These are phyloP conservation scores for Apiospora saccharicola DNA, from an alignment of 2,329 filamentous ascomycete genomes.

Conservation along the genomic window DNA sequence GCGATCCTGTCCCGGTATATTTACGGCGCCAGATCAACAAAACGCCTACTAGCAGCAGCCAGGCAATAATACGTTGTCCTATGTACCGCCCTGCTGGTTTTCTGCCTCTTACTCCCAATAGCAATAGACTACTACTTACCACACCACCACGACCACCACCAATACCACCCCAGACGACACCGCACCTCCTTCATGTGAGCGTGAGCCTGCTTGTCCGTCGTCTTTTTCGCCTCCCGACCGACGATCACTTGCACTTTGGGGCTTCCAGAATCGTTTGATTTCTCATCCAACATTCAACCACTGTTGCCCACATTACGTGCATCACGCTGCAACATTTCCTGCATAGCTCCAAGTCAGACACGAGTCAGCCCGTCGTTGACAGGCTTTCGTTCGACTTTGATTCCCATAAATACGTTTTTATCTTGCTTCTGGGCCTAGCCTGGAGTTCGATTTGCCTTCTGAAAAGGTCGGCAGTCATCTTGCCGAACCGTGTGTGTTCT, in stretches of 20 bases:
- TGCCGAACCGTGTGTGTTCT: background rate
- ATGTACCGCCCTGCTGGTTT: constrained; percentile 6
- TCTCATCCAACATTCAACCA: constrained; percentile 21
- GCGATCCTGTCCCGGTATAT: background rate
- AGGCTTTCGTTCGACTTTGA: constrained; percentile 6
- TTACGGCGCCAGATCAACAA: constrained; percentile 14
- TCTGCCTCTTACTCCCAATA: background rate
- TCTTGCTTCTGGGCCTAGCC: background rate
- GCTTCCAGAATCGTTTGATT: constrained; percentile 21
- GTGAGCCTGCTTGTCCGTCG: background rate
- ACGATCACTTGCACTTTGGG: constrained; percentile 24
- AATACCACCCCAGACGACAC: constrained; percentile 9
- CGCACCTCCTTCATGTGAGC: constrained; percentile 13
- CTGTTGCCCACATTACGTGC: background rate
- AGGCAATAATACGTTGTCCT: constrained; percentile 13
- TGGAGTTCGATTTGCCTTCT: constrained; percentile 1
- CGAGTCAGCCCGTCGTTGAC: constrained; percentile 13
- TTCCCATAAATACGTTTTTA: background rate
- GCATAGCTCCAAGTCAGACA: background rate
- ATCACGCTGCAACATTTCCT: constrained; percentile 11
- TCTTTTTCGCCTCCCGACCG: constrained; percentile 26
- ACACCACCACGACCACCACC: constrained; percentile 3
- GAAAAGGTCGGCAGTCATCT: constrained; percentile 5
- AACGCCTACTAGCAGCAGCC: background rate
- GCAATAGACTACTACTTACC: background rate